Base-by-base conservation (phyloP, 345 rosid genomes). In the Populus ilicifolia region DNA sequence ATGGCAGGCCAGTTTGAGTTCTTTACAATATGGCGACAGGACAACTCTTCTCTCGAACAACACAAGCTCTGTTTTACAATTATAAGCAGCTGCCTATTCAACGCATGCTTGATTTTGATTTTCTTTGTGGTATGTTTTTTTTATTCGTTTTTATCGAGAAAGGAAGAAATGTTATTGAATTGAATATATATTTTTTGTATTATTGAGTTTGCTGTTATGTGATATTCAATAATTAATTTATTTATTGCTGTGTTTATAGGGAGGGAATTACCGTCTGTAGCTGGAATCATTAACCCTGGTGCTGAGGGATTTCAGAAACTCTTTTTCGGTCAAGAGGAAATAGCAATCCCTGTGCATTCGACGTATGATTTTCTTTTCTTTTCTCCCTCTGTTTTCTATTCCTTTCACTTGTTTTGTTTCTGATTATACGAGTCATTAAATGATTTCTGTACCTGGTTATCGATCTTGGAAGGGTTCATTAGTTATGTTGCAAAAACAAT, bases 81-180 rank as follows among this genome's bases (percentile, higher is more conserved):
- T 95, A 92, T 80, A 95, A 95, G 91, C 97, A 89, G 83, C 98
- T 92, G 74, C 99, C 99, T 1, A 87, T 95, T 72, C 99, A 95
- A 79, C 97, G 99, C 78, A 95, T 93, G 99, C 99, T 95, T 83
- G 98, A 95, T 88, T 95, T 95, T 76, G 99, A 95, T 86, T 95
- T 95, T 86, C 97, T 95, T 50, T 95, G 99, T 54, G 99, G 99
- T 93, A 43, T 39, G 87, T 8, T 76, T 6, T 6, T 13, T 11
- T 52, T 43, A 11, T 43, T 43, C 46, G 46, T 43, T 43, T 43
- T 43, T 2, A 43, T 43, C 12, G 46, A 43, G 14, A 11, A 10
- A 43, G 46, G 46, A 43, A 43, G 46, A 43, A 43, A 43, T 43
- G 46, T 13, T 11, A 43, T 43, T 43, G 14, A 43, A 43, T 43